Evolutionary conservation across 2,329 filamentous ascomycete genomes (phyloP).

Genomic region (Leptosphaerulina australis): DNA sequence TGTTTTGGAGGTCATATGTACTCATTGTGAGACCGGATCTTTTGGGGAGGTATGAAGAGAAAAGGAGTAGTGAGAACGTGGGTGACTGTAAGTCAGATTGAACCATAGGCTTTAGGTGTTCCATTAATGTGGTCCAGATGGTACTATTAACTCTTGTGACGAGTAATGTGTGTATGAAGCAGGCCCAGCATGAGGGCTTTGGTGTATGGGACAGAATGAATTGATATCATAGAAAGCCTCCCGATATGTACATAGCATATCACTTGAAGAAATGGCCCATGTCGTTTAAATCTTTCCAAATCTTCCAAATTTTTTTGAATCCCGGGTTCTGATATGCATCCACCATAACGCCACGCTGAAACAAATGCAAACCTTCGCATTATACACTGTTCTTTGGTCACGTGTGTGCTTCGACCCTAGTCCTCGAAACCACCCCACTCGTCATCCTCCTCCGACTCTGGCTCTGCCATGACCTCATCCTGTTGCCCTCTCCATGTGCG

Average conservation of each 20-base stretch:
- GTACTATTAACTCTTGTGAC: constrained; percentile 11
- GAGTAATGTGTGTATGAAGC: neutral
- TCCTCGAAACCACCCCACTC: constrained; percentile 75
- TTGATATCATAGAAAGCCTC: neutral
- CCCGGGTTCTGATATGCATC: constrained; percentile 9
- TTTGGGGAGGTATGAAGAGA: constrained; percentile 29
- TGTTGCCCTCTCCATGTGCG: constrained; percentile 61
- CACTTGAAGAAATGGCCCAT: neutral
- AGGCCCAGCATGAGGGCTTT: neutral
- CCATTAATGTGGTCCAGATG: constrained; percentile 13
- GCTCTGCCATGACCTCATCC: constrained; percentile 45
- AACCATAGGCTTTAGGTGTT: neutral
- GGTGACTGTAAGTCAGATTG: constrained; percentile 18
- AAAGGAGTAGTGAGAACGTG: neutral
- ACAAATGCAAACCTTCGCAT: constrained; percentile 18
- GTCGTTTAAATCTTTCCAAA: neutral
- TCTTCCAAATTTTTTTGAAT: neutral
- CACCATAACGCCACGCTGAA: constrained; percentile 38
- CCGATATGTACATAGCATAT: neutral
- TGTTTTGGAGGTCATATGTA: constrained; percentile 37
- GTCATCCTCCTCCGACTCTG: constrained; percentile 58
- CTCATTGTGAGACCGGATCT: constrained; percentile 31
- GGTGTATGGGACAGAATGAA: neutral
- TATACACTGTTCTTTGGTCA: neutral
- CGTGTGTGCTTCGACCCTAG: constrained; percentile 45